Conservation (phyloP, 768 basidiomycete species). For the Tylopilus plumbeoviolaceoides region DNA sequence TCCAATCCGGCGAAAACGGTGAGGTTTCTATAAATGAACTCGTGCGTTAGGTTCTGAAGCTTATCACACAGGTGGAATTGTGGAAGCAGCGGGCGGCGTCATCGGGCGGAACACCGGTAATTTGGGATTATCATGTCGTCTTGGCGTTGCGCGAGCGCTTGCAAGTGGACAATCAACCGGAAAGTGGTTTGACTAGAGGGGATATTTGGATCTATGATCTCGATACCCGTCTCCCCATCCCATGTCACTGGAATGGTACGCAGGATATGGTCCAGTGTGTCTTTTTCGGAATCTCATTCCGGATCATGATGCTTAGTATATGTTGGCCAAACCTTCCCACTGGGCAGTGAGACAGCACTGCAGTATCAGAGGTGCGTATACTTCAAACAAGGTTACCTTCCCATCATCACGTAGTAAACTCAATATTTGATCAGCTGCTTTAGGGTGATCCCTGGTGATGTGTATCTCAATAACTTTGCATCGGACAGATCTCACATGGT, state of each 20-base stretch:
- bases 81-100: conserved; percentile 53
- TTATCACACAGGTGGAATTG: conserved; percentile 50
- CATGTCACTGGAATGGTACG: conserved; percentile 50
- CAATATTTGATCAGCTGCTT: conserved; percentile 44
- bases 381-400: background rate
- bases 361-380: conserved; percentile 44
- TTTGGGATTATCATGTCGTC: conserved; percentile 79
- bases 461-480: conserved; percentile 58
- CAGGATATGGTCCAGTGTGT: conserved; percentile 1
- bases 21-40: conserved; percentile 14
- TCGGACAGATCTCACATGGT: conserved; percentile 80
- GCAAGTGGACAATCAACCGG: background rate
- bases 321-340: conserved; percentile 41
- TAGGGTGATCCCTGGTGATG: conserved; percentile 51
- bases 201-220: conserved; percentile 66
- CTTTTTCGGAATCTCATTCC: conserved; percentile 13
- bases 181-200: conserved; percentile 1
- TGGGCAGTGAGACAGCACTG: conserved; percentile 24
- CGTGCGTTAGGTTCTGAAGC: background rate
- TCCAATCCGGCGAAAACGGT: conserved; percentile 62
- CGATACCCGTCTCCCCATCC: conserved; percentile 50
- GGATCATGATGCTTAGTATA: conserved; percentile 39
- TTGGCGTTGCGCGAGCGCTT: conserved; percentile 44
- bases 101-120: conserved; percentile 36
- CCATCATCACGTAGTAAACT: conserved; percentile 7